These are phyloP conservation scores for Trypanosoma avium DNA, from an alignment of 208 protist genomes.

Conservation along the genomic window DNA sequence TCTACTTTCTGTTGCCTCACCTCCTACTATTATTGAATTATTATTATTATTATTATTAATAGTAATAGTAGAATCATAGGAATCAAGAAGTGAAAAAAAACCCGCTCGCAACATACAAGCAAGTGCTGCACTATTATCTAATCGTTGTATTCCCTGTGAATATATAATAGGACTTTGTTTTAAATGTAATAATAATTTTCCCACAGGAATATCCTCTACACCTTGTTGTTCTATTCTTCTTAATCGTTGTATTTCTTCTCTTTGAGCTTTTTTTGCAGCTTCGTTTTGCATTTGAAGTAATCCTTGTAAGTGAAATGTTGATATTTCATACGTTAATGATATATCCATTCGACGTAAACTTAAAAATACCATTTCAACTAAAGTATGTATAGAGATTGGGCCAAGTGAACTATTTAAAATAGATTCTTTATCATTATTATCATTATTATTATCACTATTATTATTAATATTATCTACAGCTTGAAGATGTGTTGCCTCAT, in stretches of 20 bases:
- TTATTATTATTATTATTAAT: no score
- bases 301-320: constrained; percentile 47
- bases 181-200: constrained; percentile 61
- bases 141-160: constrained; percentile 38
- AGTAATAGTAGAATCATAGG: no score
- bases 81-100: constrained; percentile 54
- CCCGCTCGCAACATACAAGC: constrained; percentile 46
- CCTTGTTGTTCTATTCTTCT: constrained; percentile 64
- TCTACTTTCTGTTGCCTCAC: constrained; percentile 50
- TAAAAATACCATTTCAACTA: constrained; percentile 79
- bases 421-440: constrained; percentile 18
- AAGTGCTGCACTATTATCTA: constrained; percentile 47
- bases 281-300: constrained; percentile 61
- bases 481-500: constrained; percentile 24
- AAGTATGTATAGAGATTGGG: constrained; percentile 37
- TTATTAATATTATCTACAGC: constrained; percentile 26
- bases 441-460: constrained; percentile 18
- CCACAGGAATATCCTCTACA: constrained; percentile 69
- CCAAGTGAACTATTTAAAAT: constrained; percentile 52
- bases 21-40: no score
- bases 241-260: constrained; percentile 64
- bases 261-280: constrained; percentile 60
- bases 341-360: constrained; percentile 49
- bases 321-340: constrained; percentile 39
- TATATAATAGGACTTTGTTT: constrained; percentile 55